phyloP scores from a whole-genome alignment of 148 eudicot genomes.

The Suaeda aralocaspica region DNA sequence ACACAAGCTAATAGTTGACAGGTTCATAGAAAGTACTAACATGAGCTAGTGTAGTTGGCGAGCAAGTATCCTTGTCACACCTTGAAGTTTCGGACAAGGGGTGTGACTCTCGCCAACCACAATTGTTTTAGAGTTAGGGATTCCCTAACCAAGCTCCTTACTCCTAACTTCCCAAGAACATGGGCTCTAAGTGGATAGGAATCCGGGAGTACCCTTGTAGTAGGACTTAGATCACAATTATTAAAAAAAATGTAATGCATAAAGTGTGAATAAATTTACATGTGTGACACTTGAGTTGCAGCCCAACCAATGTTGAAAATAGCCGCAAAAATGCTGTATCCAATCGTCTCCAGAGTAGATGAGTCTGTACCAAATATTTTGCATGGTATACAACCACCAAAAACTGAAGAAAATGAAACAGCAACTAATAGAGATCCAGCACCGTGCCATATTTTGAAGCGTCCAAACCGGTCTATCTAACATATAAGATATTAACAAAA shows the following conservation, averaged over 20 bases:
- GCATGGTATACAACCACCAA: conserved; percentile 88
- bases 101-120: too few relatives aligned
- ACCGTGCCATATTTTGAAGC: conserved; percentile 89
- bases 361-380: conserved; percentile 71
- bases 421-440: conserved; percentile 86
- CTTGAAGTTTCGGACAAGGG: too few relatives aligned
- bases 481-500: conserved; percentile 22
- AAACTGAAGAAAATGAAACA: conserved; percentile 94
- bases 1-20: neutral
- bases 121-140: too few relatives aligned
- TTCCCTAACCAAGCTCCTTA: too few relatives aligned
- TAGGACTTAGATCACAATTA: too few relatives aligned
- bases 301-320: conserved; percentile 96
- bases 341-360: conserved; percentile 56
- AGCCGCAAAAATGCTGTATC: conserved; percentile 82
- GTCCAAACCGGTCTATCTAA: conserved; percentile 93
- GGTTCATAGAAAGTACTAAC: too few relatives aligned
- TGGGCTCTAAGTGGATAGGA: too few relatives aligned
- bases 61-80: too few relatives aligned
- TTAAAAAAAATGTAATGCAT: too few relatives aligned
- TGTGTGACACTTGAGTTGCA: conserved; percentile 92
- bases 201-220: too few relatives aligned
- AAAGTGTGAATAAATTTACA: conserved; percentile 44
- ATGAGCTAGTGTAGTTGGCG: too few relatives aligned
- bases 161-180: too few relatives aligned